Evolutionary conservation across 2,329 filamentous ascomycete species (phyloP), one percentile per base, ranked within the genome.

Genomic region (Penicillium vulpinum): DNA sequence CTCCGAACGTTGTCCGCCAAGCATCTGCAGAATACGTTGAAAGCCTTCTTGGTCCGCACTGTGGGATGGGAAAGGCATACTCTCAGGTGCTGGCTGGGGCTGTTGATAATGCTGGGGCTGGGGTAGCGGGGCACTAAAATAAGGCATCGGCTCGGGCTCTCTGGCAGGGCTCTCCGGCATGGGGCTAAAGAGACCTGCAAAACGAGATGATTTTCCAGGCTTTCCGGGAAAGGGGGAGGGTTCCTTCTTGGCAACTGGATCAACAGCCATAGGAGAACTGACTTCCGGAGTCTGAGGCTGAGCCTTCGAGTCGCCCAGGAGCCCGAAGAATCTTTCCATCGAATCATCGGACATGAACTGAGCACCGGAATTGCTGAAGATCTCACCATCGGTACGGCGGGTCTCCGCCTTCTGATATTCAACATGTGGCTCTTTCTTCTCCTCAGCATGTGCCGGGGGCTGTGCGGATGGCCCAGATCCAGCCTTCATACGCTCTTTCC

Each of bases 401-500:
- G 58, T 61, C 56, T 80, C 78, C 26, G 54, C 76, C 70, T 63
- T 80, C 71, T 46, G 77, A 15, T 53, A 22, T 49, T 71, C 71
- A 16, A 52, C 56, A 4, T 59, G 57, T n/a, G 51, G 60, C 45
- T 79, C 77, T 60, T 76, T 80, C 66, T 80, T 80, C 56, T 81
- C 76, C 48, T 74, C 74, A 10, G 70, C 65, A 38, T 75, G 68
- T 31, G 73, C 61, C 46, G 76, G 64, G 36, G 68, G 54, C 41
- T 62, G 61, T 28, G 66, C 62, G n/a, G 68, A 62, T 49, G 57
- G 44, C n/a, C 61, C 62, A 51, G 74, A 85, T 60, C 85, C 83
- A 38, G 86, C 87, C 74, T 90, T 93, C 91, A 95, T 95, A 62
- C 83, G 84, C 66, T 95, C 91, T 82, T 96, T 96, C 86, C 93